Percentiles rank a stretch among this genome's conserved stretches.
Evolutionary conservation across 1,284 basidiomycete species (phyloP).

Genomic region (Polyporus tsugae): DNA sequence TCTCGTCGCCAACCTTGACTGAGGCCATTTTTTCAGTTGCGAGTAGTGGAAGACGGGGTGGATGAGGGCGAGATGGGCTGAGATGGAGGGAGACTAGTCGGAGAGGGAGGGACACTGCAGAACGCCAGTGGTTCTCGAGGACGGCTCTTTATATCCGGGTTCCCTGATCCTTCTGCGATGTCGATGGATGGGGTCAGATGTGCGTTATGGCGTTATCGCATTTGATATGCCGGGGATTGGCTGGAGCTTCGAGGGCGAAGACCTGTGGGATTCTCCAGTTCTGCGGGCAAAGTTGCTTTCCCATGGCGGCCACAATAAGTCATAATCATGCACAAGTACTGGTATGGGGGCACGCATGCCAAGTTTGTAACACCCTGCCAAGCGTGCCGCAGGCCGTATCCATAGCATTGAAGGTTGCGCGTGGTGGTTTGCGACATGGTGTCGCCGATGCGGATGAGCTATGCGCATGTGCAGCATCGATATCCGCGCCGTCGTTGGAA

Average conservation of each 20-base stretch:
- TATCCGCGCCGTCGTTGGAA: neutral
- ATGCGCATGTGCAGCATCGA: too few relatives aligned
- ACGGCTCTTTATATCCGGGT: neutral
- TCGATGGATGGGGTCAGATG: conserved; percentile 8
- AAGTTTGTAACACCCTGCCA: neutral
- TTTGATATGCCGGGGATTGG: neutral
- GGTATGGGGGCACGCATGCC: neutral
- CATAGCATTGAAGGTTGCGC: neutral
- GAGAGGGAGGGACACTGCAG: neutral
- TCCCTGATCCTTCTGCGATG: neutral
- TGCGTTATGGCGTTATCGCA: conserved; percentile 3
- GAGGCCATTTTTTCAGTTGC: conserved; percentile 16
- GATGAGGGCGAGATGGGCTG: neutral
- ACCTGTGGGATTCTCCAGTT: neutral
- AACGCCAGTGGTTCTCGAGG: neutral
- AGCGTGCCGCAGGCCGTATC: neutral
- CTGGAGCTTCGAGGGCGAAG: neutral
- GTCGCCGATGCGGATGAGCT: neutral
- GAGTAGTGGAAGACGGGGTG: neutral
- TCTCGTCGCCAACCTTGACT: conserved; percentile 69
- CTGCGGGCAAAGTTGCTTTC: neutral
- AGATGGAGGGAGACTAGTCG: neutral
- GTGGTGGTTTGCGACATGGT: neutral
- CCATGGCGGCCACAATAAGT: neutral
- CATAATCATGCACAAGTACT: neutral